phyloP scores from a whole-genome alignment of 768 basidiomycete species.

The Lentinus brumalis region DNA sequence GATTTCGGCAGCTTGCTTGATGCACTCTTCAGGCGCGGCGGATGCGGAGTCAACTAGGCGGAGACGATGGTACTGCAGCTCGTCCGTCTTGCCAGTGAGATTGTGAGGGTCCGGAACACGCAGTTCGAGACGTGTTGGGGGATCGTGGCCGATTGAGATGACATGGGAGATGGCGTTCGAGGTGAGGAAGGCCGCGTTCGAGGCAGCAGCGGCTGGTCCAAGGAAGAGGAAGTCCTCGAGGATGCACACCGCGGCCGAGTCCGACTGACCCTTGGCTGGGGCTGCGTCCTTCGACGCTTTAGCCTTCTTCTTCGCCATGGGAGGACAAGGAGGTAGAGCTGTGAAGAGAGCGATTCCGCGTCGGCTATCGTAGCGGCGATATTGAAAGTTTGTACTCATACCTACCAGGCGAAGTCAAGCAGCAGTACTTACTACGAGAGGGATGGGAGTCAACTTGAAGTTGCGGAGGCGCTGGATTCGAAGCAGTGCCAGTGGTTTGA shows the following conservation, averaged over 20 bases:
- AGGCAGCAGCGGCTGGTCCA: conserved; percentile 43
- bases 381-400: too few species aligned
- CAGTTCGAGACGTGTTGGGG: conserved; percentile 27
- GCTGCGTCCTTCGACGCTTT: neutral
- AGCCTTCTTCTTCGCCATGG: neutral
- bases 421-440: too few species aligned
- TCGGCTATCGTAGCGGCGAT: too few species aligned
- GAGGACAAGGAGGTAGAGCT: too few species aligned
- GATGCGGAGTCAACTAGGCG: conserved; percentile 38
- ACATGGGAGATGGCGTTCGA: conserved; percentile 41
- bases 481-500: too few species aligned
- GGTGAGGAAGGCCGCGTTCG: conserved; percentile 36
- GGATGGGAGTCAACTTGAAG: too few species aligned
- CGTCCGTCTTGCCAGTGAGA: neutral
- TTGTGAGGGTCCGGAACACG: neutral
- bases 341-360: too few species aligned
- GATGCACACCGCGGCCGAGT: neutral
- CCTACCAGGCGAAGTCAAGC: too few species aligned
- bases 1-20: conserved; percentile 25
- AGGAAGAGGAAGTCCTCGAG: conserved; percentile 35
- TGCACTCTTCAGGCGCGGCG: conserved; percentile 35
- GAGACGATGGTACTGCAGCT: conserved; percentile 41
- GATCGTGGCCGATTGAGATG: conserved; percentile 42
- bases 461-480: too few species aligned
- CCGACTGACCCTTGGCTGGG: neutral